Base-by-base conservation (phyloP, 495 filamentous ascomycete species). In the Penicillium argentinense region DNA sequence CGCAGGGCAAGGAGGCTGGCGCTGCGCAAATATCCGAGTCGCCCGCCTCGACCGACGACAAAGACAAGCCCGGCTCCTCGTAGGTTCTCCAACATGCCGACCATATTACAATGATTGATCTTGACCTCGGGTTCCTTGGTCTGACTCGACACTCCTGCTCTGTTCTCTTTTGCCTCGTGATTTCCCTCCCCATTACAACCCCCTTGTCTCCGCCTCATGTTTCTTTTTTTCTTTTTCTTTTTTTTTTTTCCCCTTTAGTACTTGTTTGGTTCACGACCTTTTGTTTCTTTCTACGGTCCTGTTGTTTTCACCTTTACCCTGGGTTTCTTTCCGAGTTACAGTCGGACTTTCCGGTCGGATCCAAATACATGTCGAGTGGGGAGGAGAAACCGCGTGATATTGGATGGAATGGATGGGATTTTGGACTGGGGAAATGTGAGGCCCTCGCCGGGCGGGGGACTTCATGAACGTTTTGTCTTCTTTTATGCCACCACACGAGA, bases 21-120 rank as follows among this genome's bases (percentile, higher is more conserved):
- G 49, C n/a, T n/a, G n/a, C 60, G 42, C 69, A 67, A 60, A 69
- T 64, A 54, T 75, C 73, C 46, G 72, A 75, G 38, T 75, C 74
- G 26, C 72, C 75, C 5, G 72, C 77, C 22, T 73, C 73, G 9
- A 68, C 68, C 43, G 70, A 76, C 17, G 59, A 60, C 17, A 48
- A 57, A 38, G 63, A 69, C 45, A 70, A 71, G 54, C 50, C 58
- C 43, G 63, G n/a, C n/a, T n/a, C 65, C 33, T 40, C 50, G 43
- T 56, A 60, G 49, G 18, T 36, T 26, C 25, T 26, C 11, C 25
- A 5, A 5, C 25, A 5, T 26, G 5, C 11, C 25, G 5, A 5
- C 25, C 25, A 5, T 26, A 5, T 26, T 11, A 26, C 25, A 5
- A 5, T 64, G 60, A 58, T 60, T 49, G 45, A 44, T 49, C 40